phyloP scores from a whole-genome alignment of 768 basidiomycete genomes.

The Austroboletus festivus region DNA sequence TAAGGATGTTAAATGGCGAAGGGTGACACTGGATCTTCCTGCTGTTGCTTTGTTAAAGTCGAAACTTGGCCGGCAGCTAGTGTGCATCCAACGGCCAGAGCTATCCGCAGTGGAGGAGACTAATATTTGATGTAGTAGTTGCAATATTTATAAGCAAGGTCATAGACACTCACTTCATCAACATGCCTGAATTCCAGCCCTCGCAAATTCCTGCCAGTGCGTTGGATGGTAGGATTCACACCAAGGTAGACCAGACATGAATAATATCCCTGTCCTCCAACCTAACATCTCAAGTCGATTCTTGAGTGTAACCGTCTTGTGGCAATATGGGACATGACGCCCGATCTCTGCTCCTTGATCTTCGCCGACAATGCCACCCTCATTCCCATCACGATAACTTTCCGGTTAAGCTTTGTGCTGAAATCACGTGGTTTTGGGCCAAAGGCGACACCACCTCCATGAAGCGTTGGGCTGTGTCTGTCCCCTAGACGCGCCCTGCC shows the following conservation, averaged over 20 bases:
- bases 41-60: too few species aligned
- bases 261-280: conserved; percentile 65
- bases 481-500: conserved; percentile 91
- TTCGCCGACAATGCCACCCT: conserved; percentile 84
- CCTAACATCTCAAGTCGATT: conserved; percentile 61
- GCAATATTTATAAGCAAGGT: too few species aligned
- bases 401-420: conserved; percentile 86
- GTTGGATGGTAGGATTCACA: conserved; percentile 53
- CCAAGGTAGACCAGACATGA: conserved; percentile 63
- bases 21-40: too few species aligned
- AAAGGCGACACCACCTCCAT: conserved; percentile 90
- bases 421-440: conserved; percentile 92
- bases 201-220: conserved; percentile 70
- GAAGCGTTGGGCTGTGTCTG: conserved; percentile 78
- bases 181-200: conserved; percentile 61
- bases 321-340: conserved; percentile 69
- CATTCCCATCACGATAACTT: conserved; percentile 92
- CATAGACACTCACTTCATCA: conserved; percentile 72
- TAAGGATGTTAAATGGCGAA: too few species aligned
- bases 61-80: too few species aligned
- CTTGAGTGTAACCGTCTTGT: conserved; percentile 67
- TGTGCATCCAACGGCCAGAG: too few species aligned
- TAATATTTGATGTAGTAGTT: too few species aligned
- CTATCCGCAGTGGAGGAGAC: too few species aligned
- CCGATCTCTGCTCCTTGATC: conserved; percentile 68